Evolutionary conservation across 2,329 filamentous ascomycete genomes (phyloP), one percentile per base, ranked within the genome.

Genomic region (Hypoxylon sp.): DNA sequence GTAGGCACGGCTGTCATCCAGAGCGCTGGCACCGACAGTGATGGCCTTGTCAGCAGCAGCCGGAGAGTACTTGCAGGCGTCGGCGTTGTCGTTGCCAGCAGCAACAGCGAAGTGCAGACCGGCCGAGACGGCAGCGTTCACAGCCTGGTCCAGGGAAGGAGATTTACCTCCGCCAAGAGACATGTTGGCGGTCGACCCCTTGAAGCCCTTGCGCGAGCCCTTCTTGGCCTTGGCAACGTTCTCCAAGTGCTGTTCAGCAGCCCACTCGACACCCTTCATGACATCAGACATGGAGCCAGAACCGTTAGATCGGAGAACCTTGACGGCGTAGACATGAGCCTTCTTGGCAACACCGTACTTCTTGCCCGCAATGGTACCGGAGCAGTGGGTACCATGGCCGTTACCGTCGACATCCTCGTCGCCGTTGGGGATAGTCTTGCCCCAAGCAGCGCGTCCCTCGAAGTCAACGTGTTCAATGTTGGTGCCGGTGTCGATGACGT

Each of bases 321-420:
- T 99, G 83, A 99, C 93, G 66, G 95, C 95, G 73, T 96, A 93
- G 77, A 99, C 83, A 70, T 91, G 88, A 74, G 96, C 95, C 87
- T 98, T 97, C 89, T 99, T 99, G 76, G 95, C 94, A 65, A 99
- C 95, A 86, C 95, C 95, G 75, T 97, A 99, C 83, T 97, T 97
- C 87, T 95, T 96, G 75, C 96, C 95, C 66, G 91, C 95, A 71
- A 99, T 89, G 63, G 96, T 99, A 70, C 95, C 95, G 65, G 95
- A 98, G 88, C 95, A 99, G 85, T 99, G 95, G 72, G 95, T 99
- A 71, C 95, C 95, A 83, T 99, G 95, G 62, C 95, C 95, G 72
- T 99, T 99, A 77, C 95, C 95, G 79, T 99, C 95, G 69, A 86
- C 83, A 74, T 99, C 95, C 47, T 84, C 88, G 74, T 99, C 93